phyloP scores from a whole-genome alignment of 345 rosid genomes.

The Rubroshorea leprosula region DNA sequence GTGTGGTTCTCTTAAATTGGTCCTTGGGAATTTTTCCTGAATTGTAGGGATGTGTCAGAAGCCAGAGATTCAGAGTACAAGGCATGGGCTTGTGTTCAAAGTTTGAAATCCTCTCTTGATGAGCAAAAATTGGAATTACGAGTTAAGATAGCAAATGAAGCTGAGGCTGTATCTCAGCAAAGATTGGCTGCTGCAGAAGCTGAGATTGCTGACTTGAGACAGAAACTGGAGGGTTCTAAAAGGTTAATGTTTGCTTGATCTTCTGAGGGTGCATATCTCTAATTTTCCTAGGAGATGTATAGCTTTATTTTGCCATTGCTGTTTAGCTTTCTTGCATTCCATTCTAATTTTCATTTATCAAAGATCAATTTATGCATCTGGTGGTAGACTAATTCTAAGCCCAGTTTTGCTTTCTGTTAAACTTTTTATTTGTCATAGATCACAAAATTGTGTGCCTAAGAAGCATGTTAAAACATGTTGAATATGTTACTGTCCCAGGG shows the following conservation, averaged over 20 bases:
- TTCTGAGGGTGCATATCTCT: neutral
- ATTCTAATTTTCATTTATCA: neutral
- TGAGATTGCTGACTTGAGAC: constrained; percentile 92
- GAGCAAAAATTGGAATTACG: constrained; percentile 81
- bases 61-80: constrained; percentile 69
- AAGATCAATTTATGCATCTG: neutral
- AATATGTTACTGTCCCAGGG: constrained; percentile 44
- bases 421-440: neutral
- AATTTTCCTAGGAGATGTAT: neutral
- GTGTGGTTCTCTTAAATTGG: neutral
- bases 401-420: neutral
- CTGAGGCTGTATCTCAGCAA: constrained; percentile 93
- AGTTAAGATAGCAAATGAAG: constrained; percentile 94
- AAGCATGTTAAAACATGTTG: neutral
- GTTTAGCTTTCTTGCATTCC: neutral
- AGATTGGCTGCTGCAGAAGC: constrained; percentile 95
- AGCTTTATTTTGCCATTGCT: neutral
- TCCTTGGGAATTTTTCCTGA: neutral
- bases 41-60: constrained; percentile 59
- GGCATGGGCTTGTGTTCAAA: constrained; percentile 81
- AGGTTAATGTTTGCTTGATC: constrained; percentile 40
- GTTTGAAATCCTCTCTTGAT: constrained; percentile 74
- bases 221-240: constrained; percentile 70
- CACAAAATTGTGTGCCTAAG: neutral
- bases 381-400: neutral